Conservation (phyloP, 768 basidiomycete genomes). For the Tricholoma terreum region DNA sequence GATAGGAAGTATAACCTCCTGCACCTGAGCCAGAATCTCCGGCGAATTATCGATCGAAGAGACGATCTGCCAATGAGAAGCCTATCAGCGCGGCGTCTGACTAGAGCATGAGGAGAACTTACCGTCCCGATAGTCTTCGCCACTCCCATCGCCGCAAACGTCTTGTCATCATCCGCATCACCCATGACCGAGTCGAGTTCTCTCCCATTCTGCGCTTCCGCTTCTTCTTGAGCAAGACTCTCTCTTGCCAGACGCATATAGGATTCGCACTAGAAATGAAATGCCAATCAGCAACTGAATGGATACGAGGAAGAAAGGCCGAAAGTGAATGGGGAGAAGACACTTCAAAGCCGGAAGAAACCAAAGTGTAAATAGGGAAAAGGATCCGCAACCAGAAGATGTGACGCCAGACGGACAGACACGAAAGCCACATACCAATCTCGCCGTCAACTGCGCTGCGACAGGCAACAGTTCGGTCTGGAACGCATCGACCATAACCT, state of each 20-base stretch:
- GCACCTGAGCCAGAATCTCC: slow-evolving; percentile 75
- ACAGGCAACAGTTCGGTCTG: slow-evolving; percentile 83
- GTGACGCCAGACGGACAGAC: too few species aligned
- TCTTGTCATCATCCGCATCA: slow-evolving; percentile 78
- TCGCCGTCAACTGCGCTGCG: slow-evolving; percentile 72
- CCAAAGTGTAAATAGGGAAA: too few species aligned
- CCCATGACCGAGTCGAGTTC: slow-evolving; percentile 55
- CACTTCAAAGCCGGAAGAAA: not conserved
- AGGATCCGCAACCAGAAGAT: too few species aligned
- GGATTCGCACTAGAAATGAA: slow-evolving; percentile 60
- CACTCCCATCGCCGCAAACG: slow-evolving; percentile 83
- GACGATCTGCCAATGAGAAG: slow-evolving; percentile 52
- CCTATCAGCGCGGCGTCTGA: too few species aligned
- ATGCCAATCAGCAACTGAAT: not conserved
- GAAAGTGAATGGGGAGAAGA: not conserved
- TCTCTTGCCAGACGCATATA: slow-evolving; percentile 80
- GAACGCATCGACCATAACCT: slow-evolving; percentile 83
- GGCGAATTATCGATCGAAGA: slow-evolving; percentile 68
- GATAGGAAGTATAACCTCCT: slow-evolving; percentile 78
- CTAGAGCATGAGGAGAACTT: slow-evolving; percentile 20
- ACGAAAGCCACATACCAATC: slow-evolving; percentile 52
- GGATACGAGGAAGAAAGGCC: not conserved
- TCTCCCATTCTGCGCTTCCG: slow-evolving; percentile 38
- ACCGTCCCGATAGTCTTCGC: slow-evolving; percentile 83
- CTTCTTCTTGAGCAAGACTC: slow-evolving; percentile 51